phyloP scores from a whole-genome alignment of 345 rosid species.

The Cardamine chenopodiifolia region DNA sequence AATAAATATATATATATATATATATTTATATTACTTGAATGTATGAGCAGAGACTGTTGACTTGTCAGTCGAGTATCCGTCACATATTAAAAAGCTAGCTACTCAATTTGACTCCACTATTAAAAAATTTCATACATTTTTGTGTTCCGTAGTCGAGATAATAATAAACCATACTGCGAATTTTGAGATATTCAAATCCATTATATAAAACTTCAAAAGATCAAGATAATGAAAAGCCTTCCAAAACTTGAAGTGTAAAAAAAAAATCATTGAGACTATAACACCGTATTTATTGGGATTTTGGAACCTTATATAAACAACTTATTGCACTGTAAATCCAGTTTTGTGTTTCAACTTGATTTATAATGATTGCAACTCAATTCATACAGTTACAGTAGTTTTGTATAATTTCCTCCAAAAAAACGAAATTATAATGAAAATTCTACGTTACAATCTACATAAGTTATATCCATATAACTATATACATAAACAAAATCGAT shows the following conservation, averaged over 20 bases:
- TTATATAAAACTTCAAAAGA: neutral
- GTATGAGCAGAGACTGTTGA: slow-evolving; percentile 31
- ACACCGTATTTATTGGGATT: neutral
- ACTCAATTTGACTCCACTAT: slow-evolving; percentile 18
- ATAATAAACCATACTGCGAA: neutral
- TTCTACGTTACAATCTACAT: slow-evolving; percentile 16
- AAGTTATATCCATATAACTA: neutral
- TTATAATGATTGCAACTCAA: neutral
- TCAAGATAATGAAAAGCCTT: neutral
- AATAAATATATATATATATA: too few relatives aligned
- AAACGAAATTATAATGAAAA: neutral
- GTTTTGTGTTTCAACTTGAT: neutral
- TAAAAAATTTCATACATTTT: neutral
- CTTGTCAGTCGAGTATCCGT: slow-evolving; percentile 3
- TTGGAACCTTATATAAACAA: neutral
- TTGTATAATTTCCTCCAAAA: slow-evolving; percentile 10
- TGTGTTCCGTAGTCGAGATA: neutral
- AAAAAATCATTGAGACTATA: neutral
- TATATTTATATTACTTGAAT: slow-evolving; percentile 1
- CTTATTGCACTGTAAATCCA: neutral
- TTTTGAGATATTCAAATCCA: neutral
- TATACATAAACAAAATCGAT: slow-evolving; percentile 10
- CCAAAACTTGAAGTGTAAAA: neutral
- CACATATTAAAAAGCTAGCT: slow-evolving; percentile 19
- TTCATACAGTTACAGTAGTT: neutral